Evolutionary conservation across 139 green algal species (phyloP), one percentile per base, ranked within the genome.

Genomic region (Volvox africanus): DNA sequence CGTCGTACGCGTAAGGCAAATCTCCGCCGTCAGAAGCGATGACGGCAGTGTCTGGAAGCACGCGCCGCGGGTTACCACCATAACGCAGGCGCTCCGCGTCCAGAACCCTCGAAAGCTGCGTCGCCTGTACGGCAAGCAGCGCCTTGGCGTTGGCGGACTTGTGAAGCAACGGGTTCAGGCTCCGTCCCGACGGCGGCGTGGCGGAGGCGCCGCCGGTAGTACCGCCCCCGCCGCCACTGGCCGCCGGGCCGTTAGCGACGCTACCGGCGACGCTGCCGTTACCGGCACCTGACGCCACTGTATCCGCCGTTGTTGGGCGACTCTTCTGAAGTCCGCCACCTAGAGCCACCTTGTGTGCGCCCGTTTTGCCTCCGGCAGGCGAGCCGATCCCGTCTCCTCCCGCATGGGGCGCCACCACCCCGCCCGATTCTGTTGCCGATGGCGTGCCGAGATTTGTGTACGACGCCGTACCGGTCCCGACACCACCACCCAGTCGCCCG

Each of bases 61-160:
- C 84, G 0, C 68, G 69, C 36, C n/a, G 36, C 28, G 67, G 36
- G 21, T 68, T 61, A 13, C 22, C 14, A 1, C 5, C 62, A 28
- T 67, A 89, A 17, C 22, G 28, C 37, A 55, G 69, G 16, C 84
- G 68, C 84, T 89, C 84, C 84, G 84, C 26, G 9, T 61, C 37
- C 28, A 89, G 68, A 33, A 89, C 84, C 28, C 44, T 37, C 22
- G 37, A 55, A n/a, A 89, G 37, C 69, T 89, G 84, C 17, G 26
- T 30, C 37, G 84, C 84, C 84, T 82, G 69, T 50, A 89, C 84
- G 33, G 84, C 68, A 73, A 82, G 68, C 28, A 89, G 36, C 33
- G 84, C 84, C n/a, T 89, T 82, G 83, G 11, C 37, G 62, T 88
- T 88, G 82, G 82, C 55, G 55, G 37, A 61, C 24, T 37, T 36